Evolutionary conservation across 768 basidiomycete genomes (phyloP).

Genomic region (Mycena metata): DNA sequence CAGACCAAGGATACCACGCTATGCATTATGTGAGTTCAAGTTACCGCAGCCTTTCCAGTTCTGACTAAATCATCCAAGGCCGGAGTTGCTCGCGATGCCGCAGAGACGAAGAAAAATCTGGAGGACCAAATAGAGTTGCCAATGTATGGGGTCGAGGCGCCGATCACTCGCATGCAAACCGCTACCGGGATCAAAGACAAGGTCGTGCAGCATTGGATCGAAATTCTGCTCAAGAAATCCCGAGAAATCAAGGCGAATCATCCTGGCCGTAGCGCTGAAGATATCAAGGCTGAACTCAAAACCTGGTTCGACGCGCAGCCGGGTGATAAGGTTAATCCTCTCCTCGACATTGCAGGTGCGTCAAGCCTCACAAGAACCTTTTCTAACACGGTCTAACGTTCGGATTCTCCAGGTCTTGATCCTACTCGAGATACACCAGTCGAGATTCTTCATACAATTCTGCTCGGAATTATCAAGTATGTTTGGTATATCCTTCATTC

Average conservation of each 20-base stretch:
- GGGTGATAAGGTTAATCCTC: conserved; percentile 26
- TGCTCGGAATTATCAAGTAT: conserved; percentile 51
- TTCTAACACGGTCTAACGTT: no score
- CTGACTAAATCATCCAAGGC: conserved; percentile 3
- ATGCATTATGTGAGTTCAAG: conserved; percentile 36
- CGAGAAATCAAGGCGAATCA: conserved; percentile 22
- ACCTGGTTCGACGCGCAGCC: conserved; percentile 22
- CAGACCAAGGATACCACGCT: conserved; percentile 46
- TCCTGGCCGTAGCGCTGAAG: background rate
- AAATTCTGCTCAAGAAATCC: conserved; percentile 37
- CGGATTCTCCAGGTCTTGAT: background rate
- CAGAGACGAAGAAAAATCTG: conserved; percentile 27
- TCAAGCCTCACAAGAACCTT: no score
- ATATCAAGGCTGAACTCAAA: conserved; percentile 4
- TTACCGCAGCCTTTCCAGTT: background rate
- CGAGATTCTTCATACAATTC: conserved; percentile 21
- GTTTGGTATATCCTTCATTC: conserved; percentile 46
- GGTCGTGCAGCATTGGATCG: conserved; percentile 49
- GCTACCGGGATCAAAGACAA: conserved; percentile 53
- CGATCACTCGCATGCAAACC: conserved; percentile 11
- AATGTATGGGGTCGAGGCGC: conserved; percentile 32
- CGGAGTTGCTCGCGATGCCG: conserved; percentile 27
- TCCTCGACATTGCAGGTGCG: conserved; percentile 28
- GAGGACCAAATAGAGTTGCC: conserved; percentile 41
- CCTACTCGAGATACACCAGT: conserved; percentile 13